phyloP scores from a whole-genome alignment of 805 yeast genomes.

The Pichia thaimueangensis region DNA sequence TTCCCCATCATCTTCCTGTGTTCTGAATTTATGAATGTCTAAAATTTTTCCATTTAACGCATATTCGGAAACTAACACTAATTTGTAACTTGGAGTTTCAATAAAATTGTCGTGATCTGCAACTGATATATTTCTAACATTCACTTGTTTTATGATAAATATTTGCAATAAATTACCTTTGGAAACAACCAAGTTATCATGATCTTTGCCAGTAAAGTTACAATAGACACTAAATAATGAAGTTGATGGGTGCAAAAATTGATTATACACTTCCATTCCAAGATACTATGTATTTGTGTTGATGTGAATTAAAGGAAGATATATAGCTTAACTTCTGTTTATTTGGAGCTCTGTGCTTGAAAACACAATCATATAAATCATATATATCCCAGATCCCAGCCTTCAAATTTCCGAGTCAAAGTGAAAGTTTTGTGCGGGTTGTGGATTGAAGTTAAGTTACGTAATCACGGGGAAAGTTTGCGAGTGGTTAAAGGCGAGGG shows the following conservation, averaged over 20 bases:
- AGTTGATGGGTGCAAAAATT: constrained; percentile 3
- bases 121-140: constrained; percentile 9
- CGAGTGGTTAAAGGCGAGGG: no score
- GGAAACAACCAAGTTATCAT: constrained; percentile 57
- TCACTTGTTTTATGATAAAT: constrained; percentile 36
- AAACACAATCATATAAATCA: no score
- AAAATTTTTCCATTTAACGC: constrained; percentile 64
- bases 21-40: constrained; percentile 45
- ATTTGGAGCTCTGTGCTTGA: no score
- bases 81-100: constrained; percentile 20
- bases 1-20: constrained; percentile 41
- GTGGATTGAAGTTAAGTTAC: no score
- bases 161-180: constrained; percentile 66
- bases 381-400: no score
- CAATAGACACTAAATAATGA: constrained; percentile 23
- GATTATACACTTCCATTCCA: constrained; percentile 4
- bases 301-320: no score
- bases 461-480: no score
- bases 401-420: no score
- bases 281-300: no score
- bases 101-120: no score
- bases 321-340: no score
- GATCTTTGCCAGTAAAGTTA: constrained; percentile 31
- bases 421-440: no score
- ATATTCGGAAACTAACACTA: constrained; percentile 54